phyloP scores from a whole-genome alignment of 2,329 filamentous ascomycete species.

The Chrysoporthe cubensis region DNA sequence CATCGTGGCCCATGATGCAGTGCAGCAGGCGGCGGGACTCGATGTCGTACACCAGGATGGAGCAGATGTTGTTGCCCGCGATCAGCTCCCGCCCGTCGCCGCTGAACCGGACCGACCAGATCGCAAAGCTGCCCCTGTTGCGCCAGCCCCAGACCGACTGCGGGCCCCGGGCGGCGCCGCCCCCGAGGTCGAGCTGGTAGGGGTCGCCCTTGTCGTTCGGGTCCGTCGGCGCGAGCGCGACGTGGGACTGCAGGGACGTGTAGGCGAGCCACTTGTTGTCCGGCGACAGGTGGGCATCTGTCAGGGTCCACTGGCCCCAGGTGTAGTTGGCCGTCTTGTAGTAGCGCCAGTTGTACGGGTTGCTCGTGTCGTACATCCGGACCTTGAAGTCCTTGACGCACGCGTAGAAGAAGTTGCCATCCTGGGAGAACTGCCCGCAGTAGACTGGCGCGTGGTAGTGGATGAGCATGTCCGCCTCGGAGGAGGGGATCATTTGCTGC shows the following conservation, averaged over 20 bases:
- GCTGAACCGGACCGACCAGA: slow-evolving; percentile 92
- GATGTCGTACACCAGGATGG: slow-evolving; percentile 90
- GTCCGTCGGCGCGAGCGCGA: slow-evolving; percentile 86
- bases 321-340: slow-evolving; percentile 90
- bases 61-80: slow-evolving; percentile 78
- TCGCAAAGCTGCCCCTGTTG: slow-evolving; percentile 55
- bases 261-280: slow-evolving; percentile 94
- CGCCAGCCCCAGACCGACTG: slow-evolving; percentile 36
- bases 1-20: slow-evolving; percentile 74
- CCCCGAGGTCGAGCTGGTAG: slow-evolving; percentile 73
- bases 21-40: slow-evolving; percentile 78
- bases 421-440: slow-evolving; percentile 93
- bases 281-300: slow-evolving; percentile 86
- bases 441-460: slow-evolving; percentile 88
- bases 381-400: slow-evolving; percentile 93
- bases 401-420: slow-evolving; percentile 96
- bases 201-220: slow-evolving; percentile 81
- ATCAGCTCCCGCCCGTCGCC: slow-evolving; percentile 90
- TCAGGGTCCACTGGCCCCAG: slow-evolving; percentile 92
- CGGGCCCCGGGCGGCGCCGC: slow-evolving; percentile 43
- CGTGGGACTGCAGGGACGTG: slow-evolving; percentile 81
- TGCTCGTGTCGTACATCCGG: slow-evolving; percentile 96
- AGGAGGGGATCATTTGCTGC: slow-evolving; percentile 76
- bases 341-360: slow-evolving; percentile 93
- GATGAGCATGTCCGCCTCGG: slow-evolving; percentile 81